Conservation (phyloP, 2,329 filamentous ascomycete genomes). For the Beauveria sp. region DNA sequence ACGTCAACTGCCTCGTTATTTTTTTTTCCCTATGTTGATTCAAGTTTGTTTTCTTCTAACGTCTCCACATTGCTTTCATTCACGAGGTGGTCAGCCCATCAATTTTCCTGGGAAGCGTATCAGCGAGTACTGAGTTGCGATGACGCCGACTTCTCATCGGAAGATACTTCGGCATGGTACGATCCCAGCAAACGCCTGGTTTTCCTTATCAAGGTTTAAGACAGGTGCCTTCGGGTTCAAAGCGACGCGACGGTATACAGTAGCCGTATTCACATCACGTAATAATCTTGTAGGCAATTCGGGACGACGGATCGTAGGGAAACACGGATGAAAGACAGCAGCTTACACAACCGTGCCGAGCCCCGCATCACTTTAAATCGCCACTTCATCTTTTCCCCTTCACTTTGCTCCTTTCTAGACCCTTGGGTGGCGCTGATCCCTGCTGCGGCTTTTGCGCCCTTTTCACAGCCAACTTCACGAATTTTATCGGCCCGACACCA, state of each 20-base stretch:
- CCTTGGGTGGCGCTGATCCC: neutral
- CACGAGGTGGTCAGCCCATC: too few species aligned
- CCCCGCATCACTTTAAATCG: too few species aligned
- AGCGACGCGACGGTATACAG: neutral
- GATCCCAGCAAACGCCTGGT: neutral
- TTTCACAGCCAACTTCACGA: neutral
- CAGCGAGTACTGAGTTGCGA: neutral
- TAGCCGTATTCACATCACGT: neutral
- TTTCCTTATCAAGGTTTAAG: neutral
- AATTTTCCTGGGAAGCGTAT: neutral
- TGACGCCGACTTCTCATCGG: neutral
- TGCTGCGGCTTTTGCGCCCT: neutral
- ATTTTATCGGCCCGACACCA: slow-evolving; percentile 1
- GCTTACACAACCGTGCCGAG: neutral
- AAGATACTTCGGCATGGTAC: neutral
- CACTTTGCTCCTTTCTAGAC: neutral
- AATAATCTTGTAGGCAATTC: neutral
- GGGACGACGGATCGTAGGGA: neutral
- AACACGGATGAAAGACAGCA: neutral
- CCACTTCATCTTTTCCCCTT: too few species aligned
- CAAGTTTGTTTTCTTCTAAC: too few species aligned
- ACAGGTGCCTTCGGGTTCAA: neutral
- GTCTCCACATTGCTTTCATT: too few species aligned
- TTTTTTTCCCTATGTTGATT: too few species aligned
- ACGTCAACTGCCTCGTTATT: too few species aligned